Conservation (phyloP, 139 green algal species). For the Chlorokybus atmophyticus region DNA sequence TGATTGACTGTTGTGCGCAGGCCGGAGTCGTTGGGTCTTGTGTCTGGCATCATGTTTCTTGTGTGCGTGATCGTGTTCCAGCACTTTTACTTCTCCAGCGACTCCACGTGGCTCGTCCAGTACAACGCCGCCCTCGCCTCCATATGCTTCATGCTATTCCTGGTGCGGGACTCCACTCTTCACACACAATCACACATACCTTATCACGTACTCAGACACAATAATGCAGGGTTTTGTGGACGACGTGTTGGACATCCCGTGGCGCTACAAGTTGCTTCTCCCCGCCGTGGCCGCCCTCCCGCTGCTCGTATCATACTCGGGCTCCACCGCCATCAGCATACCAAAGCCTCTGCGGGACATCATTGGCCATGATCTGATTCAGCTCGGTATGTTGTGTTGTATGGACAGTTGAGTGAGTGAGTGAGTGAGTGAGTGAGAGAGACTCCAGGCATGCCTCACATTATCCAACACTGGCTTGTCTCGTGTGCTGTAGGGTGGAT, state of each 20-base stretch:
- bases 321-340: constrained; percentile 53
- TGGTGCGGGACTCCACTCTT: too few species aligned
- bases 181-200: too few species aligned
- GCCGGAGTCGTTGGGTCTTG: constrained; percentile 79
- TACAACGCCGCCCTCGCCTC: constrained; percentile 93
- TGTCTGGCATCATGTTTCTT: constrained; percentile 70
- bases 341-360: constrained; percentile 54
- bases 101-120: constrained; percentile 77
- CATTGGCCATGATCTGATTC: neutral
- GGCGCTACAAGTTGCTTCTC: constrained; percentile 82
- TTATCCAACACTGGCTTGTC: too few species aligned
- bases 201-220: too few species aligned
- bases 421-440: too few species aligned
- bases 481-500: constrained; percentile 33
- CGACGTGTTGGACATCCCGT: constrained; percentile 96
- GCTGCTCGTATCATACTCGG: constrained; percentile 78
- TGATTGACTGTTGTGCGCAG: constrained; percentile 7
- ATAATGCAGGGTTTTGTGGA: constrained; percentile 98
- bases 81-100: constrained; percentile 56
- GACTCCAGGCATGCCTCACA: too few species aligned
- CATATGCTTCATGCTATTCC: constrained; percentile 95
- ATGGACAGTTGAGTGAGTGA: too few species aligned
- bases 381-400: constrained; percentile 1
- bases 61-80: constrained; percentile 81
- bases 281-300: constrained; percentile 75